Conservation (phyloP, 2,329 filamentous ascomycete genomes). For the Lasiodiplodia citricola region DNA sequence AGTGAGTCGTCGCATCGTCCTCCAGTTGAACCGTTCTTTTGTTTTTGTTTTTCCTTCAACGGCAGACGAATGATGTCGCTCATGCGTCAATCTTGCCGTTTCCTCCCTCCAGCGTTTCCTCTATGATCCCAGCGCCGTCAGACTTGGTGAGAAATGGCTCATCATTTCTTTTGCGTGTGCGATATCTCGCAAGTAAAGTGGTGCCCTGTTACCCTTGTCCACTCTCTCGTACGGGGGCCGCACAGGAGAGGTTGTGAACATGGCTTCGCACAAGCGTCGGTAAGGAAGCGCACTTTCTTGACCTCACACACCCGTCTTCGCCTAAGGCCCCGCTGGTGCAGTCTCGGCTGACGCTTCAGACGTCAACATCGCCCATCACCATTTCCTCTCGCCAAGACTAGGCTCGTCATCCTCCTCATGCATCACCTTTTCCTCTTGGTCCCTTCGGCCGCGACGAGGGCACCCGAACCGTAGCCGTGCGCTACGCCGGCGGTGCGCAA, state of each 20-base stretch:
- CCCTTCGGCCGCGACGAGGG: conserved; percentile 33
- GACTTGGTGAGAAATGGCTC: neutral
- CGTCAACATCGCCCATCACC: conserved; percentile 37
- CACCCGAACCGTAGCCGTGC: conserved; percentile 38
- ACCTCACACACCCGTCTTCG: conserved; percentile 50
- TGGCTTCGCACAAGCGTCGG: conserved; percentile 44
- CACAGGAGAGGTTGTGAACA: conserved; percentile 4
- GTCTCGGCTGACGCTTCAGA: conserved; percentile 33
- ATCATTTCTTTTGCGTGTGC: neutral
- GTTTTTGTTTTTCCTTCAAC: neutral
- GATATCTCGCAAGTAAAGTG: neutral
- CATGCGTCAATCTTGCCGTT: neutral
- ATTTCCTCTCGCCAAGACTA: conserved; percentile 44
- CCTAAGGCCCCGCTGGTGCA: conserved; percentile 34
- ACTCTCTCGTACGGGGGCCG: neutral
- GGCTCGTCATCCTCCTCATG: conserved; percentile 51
- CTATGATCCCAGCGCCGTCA: neutral
- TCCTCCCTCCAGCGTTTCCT: neutral
- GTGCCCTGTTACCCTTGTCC: neutral
- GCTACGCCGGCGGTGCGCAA: conserved; percentile 48
- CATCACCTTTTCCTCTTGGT: conserved; percentile 50
- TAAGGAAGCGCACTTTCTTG: conserved; percentile 50
- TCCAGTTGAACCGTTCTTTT: neutral
- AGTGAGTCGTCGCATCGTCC: neutral
- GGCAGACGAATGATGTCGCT: neutral